Percentiles rank a stretch among this genome's conserved stretches.
These are phyloP conservation scores for Neofusicoccum sp. DNA, from an alignment of 2,329 filamentous ascomycete species.

Conservation along the genomic window DNA sequence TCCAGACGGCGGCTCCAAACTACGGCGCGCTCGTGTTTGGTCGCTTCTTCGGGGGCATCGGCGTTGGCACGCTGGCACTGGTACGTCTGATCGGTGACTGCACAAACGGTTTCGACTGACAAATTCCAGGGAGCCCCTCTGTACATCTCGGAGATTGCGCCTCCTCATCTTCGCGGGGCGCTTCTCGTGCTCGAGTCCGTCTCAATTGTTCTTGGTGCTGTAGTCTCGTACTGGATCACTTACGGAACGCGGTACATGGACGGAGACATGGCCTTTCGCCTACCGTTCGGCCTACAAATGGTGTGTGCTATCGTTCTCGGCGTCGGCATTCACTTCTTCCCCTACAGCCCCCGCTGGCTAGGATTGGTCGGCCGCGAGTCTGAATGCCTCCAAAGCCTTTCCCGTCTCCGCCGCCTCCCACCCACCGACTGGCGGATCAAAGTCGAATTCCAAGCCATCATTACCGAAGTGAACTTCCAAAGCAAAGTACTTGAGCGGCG, in stretches of 20 bases:
- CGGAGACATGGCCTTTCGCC: slow-evolving; percentile 50
- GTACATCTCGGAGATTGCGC: slow-evolving; percentile 78
- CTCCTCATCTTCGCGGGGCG: slow-evolving; percentile 70
- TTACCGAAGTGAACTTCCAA: slow-evolving; percentile 24
- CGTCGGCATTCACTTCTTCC: slow-evolving; percentile 35
- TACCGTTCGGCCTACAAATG: slow-evolving; percentile 54
- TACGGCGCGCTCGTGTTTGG: slow-evolving; percentile 36
- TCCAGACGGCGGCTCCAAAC: slow-evolving; percentile 36
- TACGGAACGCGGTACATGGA: slow-evolving; percentile 46
- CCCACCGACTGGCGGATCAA: slow-evolving; percentile 22
- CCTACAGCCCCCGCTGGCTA: slow-evolving; percentile 39
- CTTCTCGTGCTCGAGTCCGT: slow-evolving; percentile 45
- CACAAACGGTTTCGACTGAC: slow-evolving; percentile 33
- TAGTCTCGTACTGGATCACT: slow-evolving; percentile 47
- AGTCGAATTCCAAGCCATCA: slow-evolving; percentile 26
- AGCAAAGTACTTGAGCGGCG: slow-evolving; percentile 11
- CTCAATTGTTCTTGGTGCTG: slow-evolving; percentile 45
- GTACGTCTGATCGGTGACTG: not conserved
- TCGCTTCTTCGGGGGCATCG: slow-evolving; percentile 35
- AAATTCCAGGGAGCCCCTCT: slow-evolving; percentile 46
- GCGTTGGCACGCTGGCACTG: slow-evolving; percentile 35
- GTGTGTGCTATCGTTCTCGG: slow-evolving; percentile 34
- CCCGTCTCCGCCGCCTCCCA: slow-evolving; percentile 31
- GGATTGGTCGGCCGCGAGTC: slow-evolving; percentile 32
- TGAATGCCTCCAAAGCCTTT: slow-evolving; percentile 32